Base-by-base conservation (phyloP, 2,329 filamentous ascomycete genomes). In the Cladosporium cucumerinum region DNA sequence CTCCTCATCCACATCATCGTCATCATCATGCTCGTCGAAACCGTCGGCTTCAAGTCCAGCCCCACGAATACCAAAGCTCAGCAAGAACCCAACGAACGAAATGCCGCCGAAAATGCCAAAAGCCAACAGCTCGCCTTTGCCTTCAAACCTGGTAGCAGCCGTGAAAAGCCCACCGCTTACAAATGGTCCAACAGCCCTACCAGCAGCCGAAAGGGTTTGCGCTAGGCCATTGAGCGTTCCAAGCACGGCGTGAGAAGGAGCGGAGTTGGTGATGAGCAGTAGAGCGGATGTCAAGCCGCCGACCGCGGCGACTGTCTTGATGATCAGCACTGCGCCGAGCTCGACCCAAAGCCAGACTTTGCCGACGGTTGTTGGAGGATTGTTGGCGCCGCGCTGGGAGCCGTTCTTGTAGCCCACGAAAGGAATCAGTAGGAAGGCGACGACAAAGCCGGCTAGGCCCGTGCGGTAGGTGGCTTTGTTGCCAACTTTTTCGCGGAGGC, bases 171-270 rank as follows among this genome's bases (percentile, higher is more conserved):
- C 88, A 0, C 95, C 95, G 0, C 93, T 95, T 0, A 96, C 81
- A 69, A 98, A 93, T 0, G 95, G 95, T 0, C 95, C 95, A 0
- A 92, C 85, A 51, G 93, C 93, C 66, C 95, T 88, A 10, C 95
- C 95, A 0, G 91, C 92, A 0, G 95, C 95, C 0, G 92, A 96
- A 0, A 99, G 86, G 0, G 93, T 97, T 77, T 99, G 95, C 0
- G 95, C 95, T 34, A 98, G 85, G 11, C 95, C 95, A 73, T 99
- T 97, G 28, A 99, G 83, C 0, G 92, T 93, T 3, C 95, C 95
- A 0, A 99, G 85, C 0, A 91, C 93, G 5, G 90, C 88, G 76
- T 94, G 86, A 8, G 93, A 92, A 0, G 93, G 91, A 0, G 93
- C 92, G 0, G 91, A 96, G 72, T 99, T 99, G 43, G 93, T 98